These are phyloP conservation scores for Hypsizygus marmoreus DNA, from an alignment of 768 basidiomycete genomes.

Conservation along the genomic window DNA sequence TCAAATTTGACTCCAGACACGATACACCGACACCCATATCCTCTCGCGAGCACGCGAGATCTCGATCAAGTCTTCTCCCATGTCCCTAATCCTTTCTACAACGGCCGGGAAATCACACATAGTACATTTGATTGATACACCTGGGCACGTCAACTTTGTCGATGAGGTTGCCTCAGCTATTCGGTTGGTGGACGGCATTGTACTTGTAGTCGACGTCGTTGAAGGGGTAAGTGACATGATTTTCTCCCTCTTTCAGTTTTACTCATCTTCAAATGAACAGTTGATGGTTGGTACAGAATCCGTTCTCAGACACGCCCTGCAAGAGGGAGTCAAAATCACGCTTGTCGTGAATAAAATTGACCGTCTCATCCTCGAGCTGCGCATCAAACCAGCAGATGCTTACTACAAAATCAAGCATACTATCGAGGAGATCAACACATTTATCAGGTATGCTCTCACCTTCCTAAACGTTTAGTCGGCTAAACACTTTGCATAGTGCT, in stretches of 20 bases:
- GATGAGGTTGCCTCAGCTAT: conserved; percentile 93
- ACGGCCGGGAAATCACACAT: conserved; percentile 92
- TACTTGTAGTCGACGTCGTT: conserved; percentile 96
- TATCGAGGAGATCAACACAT: conserved; percentile 96
- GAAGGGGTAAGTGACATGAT: conserved; percentile 73
- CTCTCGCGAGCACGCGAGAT: conserved; percentile 87
- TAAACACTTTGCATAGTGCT: conserved; percentile 41
- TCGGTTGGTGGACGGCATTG: conserved; percentile 85
- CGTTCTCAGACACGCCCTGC: conserved; percentile 84
- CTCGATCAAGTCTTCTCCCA: conserved; percentile 95
- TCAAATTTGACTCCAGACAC: conserved; percentile 52
- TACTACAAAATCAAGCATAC: conserved; percentile 99
- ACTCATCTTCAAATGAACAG: conserved; percentile 37
- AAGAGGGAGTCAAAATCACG: conserved; percentile 87
- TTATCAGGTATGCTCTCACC: conserved; percentile 71
- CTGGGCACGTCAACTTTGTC: conserved; percentile 98
- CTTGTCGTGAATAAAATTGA: conserved; percentile 98
- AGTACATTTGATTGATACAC: conserved; percentile 93
- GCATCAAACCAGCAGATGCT: conserved; percentile 93
- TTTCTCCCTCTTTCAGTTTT: conserved; percentile 1
- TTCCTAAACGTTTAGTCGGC: not conserved
- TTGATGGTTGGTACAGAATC: conserved; percentile 92
- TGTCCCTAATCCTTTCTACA: conserved; percentile 86
- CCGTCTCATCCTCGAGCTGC: conserved; percentile 92
- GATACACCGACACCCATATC: conserved; percentile 95